A percentile compares a stretch with the other conserved stretches of the same genome.
phyloP scores from a whole-genome alignment of 1,284 basidiomycete species.

The Tremellales sp. region DNA sequence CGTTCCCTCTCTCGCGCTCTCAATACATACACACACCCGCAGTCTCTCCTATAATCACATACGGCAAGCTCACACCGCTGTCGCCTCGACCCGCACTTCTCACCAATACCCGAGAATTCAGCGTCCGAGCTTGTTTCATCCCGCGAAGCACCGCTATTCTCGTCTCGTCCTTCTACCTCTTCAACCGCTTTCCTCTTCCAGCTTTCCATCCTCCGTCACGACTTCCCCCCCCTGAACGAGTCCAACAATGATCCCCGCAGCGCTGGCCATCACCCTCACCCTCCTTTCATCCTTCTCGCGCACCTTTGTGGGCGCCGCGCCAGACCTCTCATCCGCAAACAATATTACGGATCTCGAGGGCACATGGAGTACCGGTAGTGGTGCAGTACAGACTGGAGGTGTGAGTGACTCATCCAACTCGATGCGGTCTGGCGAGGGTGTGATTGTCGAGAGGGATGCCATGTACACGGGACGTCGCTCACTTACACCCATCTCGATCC shows the following conservation, averaged over 20 bases:
- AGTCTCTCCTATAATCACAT: too few relatives aligned
- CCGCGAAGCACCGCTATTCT: too few relatives aligned
- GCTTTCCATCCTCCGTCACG: background rate
- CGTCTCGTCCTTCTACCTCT: too few relatives aligned
- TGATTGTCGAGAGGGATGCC: background rate
- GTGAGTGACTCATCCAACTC: conserved; percentile 54
- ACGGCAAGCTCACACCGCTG: too few relatives aligned
- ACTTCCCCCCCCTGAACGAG: too few relatives aligned
- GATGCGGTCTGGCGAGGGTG: background rate
- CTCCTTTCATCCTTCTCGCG: conserved; percentile 6
- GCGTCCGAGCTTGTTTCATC: too few relatives aligned
- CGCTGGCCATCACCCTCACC: conserved; percentile 9
- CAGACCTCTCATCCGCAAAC: conserved; percentile 44
- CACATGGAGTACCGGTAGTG: conserved; percentile 78
- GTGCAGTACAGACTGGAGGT: conserved; percentile 71
- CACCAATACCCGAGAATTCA: too few relatives aligned
- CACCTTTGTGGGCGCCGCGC: conserved; percentile 21
- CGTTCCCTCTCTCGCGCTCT: too few relatives aligned
- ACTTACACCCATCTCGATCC: background rate
- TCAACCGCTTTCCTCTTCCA: too few relatives aligned
- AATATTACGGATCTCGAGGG: conserved; percentile 67
- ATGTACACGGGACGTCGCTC: background rate
- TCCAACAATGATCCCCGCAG: conserved; percentile 5
- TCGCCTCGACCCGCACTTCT: too few relatives aligned
- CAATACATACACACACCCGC: too few relatives aligned